A percentile compares a stretch with the other conserved stretches of the same genome.
These are phyloP conservation scores for Aspergillus sojae DNA, from an alignment of 2,329 filamentous ascomycete genomes.

Conservation along the genomic window DNA sequence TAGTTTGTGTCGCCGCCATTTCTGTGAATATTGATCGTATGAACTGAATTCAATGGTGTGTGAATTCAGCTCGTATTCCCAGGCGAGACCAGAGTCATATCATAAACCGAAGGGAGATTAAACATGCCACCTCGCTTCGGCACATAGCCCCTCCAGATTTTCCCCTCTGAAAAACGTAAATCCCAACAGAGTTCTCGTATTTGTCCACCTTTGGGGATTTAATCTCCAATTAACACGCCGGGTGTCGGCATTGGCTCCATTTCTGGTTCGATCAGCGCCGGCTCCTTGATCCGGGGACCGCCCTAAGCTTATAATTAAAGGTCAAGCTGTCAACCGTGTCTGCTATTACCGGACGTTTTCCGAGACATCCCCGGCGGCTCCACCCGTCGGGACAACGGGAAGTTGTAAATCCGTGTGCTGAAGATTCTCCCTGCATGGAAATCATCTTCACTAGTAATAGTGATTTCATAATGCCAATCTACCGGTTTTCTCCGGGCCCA, in stretches of 20 bases:
- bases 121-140: not conserved
- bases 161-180: not conserved
- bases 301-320: constrained; percentile 3
- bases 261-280: constrained; percentile 1
- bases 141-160: not conserved
- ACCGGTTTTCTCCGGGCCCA: not conserved
- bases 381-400: not conserved
- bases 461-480: not conserved
- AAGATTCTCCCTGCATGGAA: not conserved
- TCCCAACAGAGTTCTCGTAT: not conserved
- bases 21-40: not conserved
- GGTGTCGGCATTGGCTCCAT: not conserved
- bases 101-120: not conserved
- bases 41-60: not conserved
- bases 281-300: not conserved
- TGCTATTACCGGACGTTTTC: not conserved
- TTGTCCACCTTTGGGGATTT: not conserved
- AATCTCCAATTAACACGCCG: not conserved
- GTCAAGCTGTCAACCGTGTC: not conserved
- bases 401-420: not conserved
- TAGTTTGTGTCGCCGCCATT: constrained; percentile 33
- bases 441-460: too few species aligned
- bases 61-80: not conserved
- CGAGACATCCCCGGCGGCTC: not conserved
- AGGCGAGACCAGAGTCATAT: not conserved